Conservation (phyloP, 2,329 filamentous ascomycete genomes). For the Didymella keratinophila region DNA sequence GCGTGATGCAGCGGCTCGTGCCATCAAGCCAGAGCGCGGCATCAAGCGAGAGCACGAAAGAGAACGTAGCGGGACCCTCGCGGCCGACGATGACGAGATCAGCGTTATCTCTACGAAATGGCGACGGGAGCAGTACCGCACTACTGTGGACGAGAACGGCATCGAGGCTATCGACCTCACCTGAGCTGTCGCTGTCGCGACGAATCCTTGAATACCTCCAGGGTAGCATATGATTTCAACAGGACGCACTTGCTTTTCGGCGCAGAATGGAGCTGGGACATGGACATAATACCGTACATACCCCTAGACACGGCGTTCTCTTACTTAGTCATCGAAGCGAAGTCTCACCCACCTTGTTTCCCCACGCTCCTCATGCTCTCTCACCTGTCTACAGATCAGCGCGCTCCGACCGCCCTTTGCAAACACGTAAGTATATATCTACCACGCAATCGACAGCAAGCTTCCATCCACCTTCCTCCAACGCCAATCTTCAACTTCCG, state of each 20-base stretch:
- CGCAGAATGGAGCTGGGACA: background rate
- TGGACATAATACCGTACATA: background rate
- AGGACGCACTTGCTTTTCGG: background rate
- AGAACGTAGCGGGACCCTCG: conserved; percentile 11
- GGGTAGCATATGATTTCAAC: background rate
- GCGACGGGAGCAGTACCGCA: background rate
- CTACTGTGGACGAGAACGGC: conserved; percentile 23
- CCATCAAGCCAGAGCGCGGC: conserved; percentile 18
- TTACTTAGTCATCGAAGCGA: too few species aligned
- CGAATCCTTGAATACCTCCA: background rate
- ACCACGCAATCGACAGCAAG: background rate
- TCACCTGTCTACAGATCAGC: background rate
- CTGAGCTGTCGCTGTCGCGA: conserved; percentile 2
- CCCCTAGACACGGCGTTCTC: background rate
- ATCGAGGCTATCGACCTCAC: conserved; percentile 32
- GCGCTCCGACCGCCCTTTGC: background rate
- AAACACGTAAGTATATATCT: background rate
- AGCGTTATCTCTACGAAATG: conserved; percentile 25
- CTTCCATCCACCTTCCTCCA: background rate
- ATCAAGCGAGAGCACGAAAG: conserved; percentile 23
- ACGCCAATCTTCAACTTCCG: background rate
- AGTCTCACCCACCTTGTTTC: background rate
- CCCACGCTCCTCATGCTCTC: background rate
- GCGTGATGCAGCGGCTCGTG: conserved; percentile 1
- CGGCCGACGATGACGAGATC: conserved; percentile 14